phyloP scores from a whole-genome alignment of 495 filamentous ascomycete species.

The Podospora sp. region DNA sequence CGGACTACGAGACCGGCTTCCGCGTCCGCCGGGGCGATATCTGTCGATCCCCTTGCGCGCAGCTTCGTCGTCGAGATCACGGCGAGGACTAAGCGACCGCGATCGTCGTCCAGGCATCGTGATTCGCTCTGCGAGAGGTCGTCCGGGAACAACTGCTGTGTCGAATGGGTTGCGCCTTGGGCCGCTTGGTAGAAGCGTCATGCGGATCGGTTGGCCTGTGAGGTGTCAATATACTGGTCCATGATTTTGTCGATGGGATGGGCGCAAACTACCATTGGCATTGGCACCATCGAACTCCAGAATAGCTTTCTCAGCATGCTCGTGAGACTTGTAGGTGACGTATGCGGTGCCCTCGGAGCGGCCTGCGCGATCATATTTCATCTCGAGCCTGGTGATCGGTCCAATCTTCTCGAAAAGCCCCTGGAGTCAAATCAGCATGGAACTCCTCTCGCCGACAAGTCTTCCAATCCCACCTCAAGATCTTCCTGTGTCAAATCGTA shows the following conservation, averaged over 20 bases:
- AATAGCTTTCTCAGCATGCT: slow-evolving; percentile 75
- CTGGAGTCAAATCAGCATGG: slow-evolving; percentile 36
- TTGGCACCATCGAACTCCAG: slow-evolving; percentile 87
- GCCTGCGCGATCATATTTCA: slow-evolving; percentile 87
- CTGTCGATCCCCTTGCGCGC: slow-evolving; percentile 77
- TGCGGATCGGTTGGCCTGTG: slow-evolving; percentile 76
- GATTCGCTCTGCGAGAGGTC: slow-evolving; percentile 76
- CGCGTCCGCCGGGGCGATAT: slow-evolving; percentile 70
- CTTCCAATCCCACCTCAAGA: slow-evolving; percentile 62
- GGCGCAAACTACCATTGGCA: slow-evolving; percentile 64
- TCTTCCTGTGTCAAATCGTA: slow-evolving; percentile 90
- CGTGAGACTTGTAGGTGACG: slow-evolving; percentile 71
- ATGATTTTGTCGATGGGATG: background rate
- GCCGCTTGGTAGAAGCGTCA: slow-evolving; percentile 64
- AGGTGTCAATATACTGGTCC: slow-evolving; percentile 16
- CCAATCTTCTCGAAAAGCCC: slow-evolving; percentile 81
- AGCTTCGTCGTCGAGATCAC: slow-evolving; percentile 69
- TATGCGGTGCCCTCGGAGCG: slow-evolving; percentile 86
- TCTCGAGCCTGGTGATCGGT: slow-evolving; percentile 65
- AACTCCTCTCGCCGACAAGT: background rate
- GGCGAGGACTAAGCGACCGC: slow-evolving; percentile 55
- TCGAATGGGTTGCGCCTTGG: slow-evolving; percentile 60
- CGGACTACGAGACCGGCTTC: slow-evolving; percentile 53
- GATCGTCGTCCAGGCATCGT: slow-evolving; percentile 53
- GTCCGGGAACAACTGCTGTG: slow-evolving; percentile 56